Conservation (phyloP, 192 early-diverging fungal species). For the Phycomyces blakesleeanus region DNA sequence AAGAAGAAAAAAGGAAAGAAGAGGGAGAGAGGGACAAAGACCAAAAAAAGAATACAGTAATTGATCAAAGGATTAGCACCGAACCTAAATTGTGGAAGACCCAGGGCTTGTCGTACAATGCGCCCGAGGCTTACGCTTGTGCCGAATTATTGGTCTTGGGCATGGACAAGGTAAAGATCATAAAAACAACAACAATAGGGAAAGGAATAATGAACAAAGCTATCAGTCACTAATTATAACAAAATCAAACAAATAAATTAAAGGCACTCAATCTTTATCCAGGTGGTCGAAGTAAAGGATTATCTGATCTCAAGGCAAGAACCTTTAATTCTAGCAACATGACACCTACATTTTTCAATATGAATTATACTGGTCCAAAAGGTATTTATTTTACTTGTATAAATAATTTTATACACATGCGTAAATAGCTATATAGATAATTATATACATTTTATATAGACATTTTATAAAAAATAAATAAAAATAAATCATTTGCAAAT, state of each 20-base stretch:
- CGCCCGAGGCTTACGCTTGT: constrained; percentile 26
- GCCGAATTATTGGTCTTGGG: constrained; percentile 22
- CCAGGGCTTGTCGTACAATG: constrained; percentile 21
- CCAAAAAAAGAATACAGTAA: neutral
- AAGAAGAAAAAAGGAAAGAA: no score
- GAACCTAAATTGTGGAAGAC: neutral
- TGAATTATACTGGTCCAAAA: constrained; percentile 43
- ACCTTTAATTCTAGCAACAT: constrained; percentile 33
- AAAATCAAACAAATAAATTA: neutral
- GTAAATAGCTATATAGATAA: no score
- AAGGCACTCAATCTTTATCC: constrained; percentile 23
- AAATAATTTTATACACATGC: constrained; percentile 2
- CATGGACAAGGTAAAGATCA: constrained; percentile 16
- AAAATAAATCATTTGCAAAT: no score
- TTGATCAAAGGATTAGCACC: neutral
- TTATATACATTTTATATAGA: no score
- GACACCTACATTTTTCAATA: constrained; percentile 34
- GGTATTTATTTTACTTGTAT: constrained; percentile 23
- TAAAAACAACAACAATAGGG: no score
- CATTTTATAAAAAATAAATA: no score
- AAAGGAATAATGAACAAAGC: no score
- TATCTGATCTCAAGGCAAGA: neutral
- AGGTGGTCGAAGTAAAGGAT: constrained; percentile 19
- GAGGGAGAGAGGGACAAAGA: no score
- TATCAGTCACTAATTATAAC: neutral